These are phyloP conservation scores for Rhynchospora breviuscula DNA, from an alignment of 176 grass and related monocot species.

Conservation along the genomic window DNA sequence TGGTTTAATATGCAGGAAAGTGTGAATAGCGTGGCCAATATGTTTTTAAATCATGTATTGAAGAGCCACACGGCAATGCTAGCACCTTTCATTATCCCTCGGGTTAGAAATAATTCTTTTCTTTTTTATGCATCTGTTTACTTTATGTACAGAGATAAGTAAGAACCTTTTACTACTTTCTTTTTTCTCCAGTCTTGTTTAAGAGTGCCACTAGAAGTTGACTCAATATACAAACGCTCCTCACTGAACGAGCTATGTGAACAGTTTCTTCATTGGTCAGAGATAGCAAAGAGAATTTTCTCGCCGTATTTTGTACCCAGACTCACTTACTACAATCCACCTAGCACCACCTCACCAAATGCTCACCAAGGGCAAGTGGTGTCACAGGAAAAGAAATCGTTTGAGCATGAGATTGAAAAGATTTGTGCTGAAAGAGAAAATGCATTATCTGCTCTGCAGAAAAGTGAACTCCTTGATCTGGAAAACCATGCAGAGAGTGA, in stretches of 20 bases:
- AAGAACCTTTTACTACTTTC: not conserved
- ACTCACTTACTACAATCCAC: not conserved
- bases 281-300: not conserved
- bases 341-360: not conserved
- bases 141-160: not conserved
- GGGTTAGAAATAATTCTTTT: not conserved
- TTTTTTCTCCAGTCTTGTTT: not conserved
- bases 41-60: not conserved
- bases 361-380: not conserved
- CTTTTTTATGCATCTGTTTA: not conserved
- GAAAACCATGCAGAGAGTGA: not conserved
- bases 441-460: not conserved
- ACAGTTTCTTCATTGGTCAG: slow-evolving; percentile 6
- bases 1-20: not conserved
- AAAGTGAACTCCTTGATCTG: not conserved
- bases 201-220: not conserved
- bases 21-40: not conserved
- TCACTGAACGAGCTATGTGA: not conserved
- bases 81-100: not conserved
- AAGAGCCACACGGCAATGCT: not conserved
- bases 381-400: not conserved
- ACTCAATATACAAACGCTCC: not conserved
- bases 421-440: slow-evolving; percentile 1
- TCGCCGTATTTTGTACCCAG: not conserved
- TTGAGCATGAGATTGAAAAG: slow-evolving; percentile 2